Evolutionary conservation across 768 basidiomycete species (phyloP).

Genomic region (Phaffia australis): DNA sequence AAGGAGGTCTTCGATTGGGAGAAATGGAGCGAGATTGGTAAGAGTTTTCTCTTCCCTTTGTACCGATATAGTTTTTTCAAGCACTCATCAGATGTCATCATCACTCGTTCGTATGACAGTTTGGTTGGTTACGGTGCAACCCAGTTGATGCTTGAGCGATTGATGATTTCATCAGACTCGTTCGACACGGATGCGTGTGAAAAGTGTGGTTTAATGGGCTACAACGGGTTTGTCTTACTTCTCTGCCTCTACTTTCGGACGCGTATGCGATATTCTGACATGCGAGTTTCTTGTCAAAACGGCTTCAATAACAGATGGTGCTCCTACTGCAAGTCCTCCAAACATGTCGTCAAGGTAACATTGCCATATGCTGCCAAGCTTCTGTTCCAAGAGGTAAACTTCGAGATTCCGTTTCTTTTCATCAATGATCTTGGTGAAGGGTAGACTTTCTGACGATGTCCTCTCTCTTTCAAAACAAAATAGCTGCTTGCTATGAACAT

Average conservation of each 20-base stretch:
- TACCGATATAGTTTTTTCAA: no score
- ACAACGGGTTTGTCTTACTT: slow-evolving; percentile 33
- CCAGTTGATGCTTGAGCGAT: slow-evolving; percentile 83
- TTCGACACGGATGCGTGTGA: slow-evolving; percentile 95
- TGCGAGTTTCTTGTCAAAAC: not conserved
- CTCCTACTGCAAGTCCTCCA: slow-evolving; percentile 94
- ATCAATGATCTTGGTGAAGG: no score
- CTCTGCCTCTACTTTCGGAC: not conserved
- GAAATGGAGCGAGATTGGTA: slow-evolving; percentile 98
- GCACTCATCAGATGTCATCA: not conserved
- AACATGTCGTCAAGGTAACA: slow-evolving; percentile 86
- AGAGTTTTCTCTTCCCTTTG: slow-evolving; percentile 26
- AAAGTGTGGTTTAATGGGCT: slow-evolving; percentile 84
- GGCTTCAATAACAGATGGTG: slow-evolving; percentile 53
- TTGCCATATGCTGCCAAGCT: slow-evolving; percentile 91
- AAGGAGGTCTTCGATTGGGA: slow-evolving; percentile 90
- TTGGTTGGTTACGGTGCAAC: slow-evolving; percentile 96
- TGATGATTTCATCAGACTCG: slow-evolving; percentile 98
- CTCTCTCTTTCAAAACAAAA: not conserved
- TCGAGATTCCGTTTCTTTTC: not conserved
- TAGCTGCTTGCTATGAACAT: slow-evolving; percentile 25
- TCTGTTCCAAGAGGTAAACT: slow-evolving; percentile 39
- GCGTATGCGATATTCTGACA: not conserved
- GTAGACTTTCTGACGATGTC: not conserved
- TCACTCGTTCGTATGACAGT: slow-evolving; percentile 26